Base-by-base conservation (phyloP, 768 basidiomycete species). In the Boletus sensibilis region DNA sequence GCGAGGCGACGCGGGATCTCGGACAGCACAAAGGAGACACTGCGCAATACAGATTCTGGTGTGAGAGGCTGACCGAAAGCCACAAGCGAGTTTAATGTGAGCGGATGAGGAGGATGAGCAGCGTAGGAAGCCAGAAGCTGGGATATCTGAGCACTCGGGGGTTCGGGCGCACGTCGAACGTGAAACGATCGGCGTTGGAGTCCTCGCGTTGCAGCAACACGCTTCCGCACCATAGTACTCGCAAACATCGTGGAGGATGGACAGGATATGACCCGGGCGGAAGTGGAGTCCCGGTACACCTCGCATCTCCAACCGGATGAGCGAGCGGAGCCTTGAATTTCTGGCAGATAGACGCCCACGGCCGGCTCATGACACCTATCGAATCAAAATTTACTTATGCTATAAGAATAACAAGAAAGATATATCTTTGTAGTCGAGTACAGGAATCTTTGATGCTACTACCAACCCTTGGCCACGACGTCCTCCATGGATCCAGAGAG, bases 1-100 rank as follows among this genome's bases (percentile, higher is more conserved):
- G 88, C 90, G 33, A 94, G 79, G 50, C 90, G 78, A 20, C 86
- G 79, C 21, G 92, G 92, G 16, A 93, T 84, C 69, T 93, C 91
- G 3, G 84, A 79, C 14, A 90, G 78, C 1, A 84, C 85, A 69
- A 88, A 90, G 5, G 79, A 77, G 4, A 86, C 89, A n/a, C 90
- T 92, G 20, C 80, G 78, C 5, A 93, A 74, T 3, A 92, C 76
- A 21, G 90, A 91, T 23, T 84, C 79, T 16, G 83, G 73, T 0
- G 86, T 88, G 12, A 90, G 76, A 40, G 92, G 89, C 41, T 82
- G 83, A 25, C 88, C 90, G 65, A 86, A 88, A 16, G 90, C 87
- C 13, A 94, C 76, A 6, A 94, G 76, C 5, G 85, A 83, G 21
- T 83, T 81, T 8, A 94, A 82, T 40, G 88, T 87, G 46, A 93